Conservation (phyloP, 331 rosid species). For the Dryas integrifolia region DNA sequence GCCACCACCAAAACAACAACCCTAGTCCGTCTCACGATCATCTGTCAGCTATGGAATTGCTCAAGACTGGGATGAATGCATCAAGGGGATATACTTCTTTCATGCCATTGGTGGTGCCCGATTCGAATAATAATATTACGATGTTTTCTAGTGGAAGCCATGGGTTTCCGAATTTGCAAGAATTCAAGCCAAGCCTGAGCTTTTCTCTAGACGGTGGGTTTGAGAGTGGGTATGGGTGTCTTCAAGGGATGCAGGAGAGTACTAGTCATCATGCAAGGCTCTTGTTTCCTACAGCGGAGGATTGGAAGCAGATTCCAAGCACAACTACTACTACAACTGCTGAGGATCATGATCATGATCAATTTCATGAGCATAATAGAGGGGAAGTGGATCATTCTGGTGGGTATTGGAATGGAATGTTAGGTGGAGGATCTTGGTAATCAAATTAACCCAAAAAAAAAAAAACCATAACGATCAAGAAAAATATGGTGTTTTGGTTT, state of each 20-base stretch:
- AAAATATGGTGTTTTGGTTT: constrained; percentile 23
- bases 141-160: constrained; percentile 37
- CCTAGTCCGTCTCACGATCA: constrained; percentile 33
- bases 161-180: constrained; percentile 59
- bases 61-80: constrained; percentile 51
- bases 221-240: constrained; percentile 53
- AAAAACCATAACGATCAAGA: constrained; percentile 2
- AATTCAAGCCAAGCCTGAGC: constrained; percentile 62
- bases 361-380: constrained; percentile 51
- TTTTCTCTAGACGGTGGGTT: constrained; percentile 69
- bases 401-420: constrained; percentile 86
- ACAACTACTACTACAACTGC: constrained; percentile 15
- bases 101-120: constrained; percentile 41
- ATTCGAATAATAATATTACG: constrained; percentile 9
- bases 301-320: constrained; percentile 63
- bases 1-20: constrained; percentile 26
- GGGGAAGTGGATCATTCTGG: constrained; percentile 54
- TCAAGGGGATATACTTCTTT: constrained; percentile 65
- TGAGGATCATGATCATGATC: background rate
- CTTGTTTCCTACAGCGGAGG: constrained; percentile 64
- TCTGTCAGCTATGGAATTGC: constrained; percentile 63
- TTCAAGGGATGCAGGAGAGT: constrained; percentile 51
- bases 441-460: background rate
- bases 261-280: constrained; percentile 49
- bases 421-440: constrained; percentile 95